A percentile compares a stretch with the other conserved stretches of the same genome.
phyloP scores from a whole-genome alignment of 352 stramenopile species.

The Globisporangium uncinulatum region DNA sequence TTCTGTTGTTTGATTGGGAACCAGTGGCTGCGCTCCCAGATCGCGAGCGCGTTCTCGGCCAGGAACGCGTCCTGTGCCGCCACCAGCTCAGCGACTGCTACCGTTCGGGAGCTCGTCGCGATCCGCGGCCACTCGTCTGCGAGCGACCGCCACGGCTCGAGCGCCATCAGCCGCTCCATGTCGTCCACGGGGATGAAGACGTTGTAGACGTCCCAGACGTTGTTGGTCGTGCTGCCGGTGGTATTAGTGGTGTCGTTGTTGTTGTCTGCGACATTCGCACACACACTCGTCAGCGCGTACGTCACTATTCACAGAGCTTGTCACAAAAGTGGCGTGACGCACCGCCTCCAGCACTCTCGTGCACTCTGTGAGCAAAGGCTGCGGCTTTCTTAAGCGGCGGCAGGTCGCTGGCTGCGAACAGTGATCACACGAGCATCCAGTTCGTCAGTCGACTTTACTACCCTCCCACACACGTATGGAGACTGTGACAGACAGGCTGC shows the following conservation, averaged over 20 bases:
- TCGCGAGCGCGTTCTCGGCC: conserved; percentile 23
- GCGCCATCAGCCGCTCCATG: conserved; percentile 13
- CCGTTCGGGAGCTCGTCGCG: conserved; percentile 10
- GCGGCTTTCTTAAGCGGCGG: conserved; percentile 1
- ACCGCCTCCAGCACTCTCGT: neutral
- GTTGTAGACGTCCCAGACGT: conserved; percentile 12
- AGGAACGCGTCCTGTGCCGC: conserved; percentile 29
- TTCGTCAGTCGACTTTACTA: neutral
- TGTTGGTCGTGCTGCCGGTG: conserved; percentile 1
- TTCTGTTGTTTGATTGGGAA: conserved; percentile 45
- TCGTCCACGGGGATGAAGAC: conserved; percentile 16
- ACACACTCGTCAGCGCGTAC: neutral
- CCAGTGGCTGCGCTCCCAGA: conserved; percentile 46
- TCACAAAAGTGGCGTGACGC: neutral
- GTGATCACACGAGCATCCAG: neutral
- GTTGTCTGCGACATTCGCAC: neutral
- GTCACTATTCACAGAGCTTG: too few species aligned
- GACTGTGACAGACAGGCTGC: too few species aligned
- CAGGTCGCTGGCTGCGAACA: neutral
- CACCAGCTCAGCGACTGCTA: conserved; percentile 17
- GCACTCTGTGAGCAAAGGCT: neutral
- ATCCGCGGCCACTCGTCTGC: conserved; percentile 21
- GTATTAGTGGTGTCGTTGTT: neutral
- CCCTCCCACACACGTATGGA: neutral
- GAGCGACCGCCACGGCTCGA: conserved; percentile 12